A percentile compares a stretch with the other conserved stretches of the same genome.
Evolutionary conservation across 225 moss, liverwort and hornwort genomes (phyloP).

Genomic region (Polytrichum commune): DNA sequence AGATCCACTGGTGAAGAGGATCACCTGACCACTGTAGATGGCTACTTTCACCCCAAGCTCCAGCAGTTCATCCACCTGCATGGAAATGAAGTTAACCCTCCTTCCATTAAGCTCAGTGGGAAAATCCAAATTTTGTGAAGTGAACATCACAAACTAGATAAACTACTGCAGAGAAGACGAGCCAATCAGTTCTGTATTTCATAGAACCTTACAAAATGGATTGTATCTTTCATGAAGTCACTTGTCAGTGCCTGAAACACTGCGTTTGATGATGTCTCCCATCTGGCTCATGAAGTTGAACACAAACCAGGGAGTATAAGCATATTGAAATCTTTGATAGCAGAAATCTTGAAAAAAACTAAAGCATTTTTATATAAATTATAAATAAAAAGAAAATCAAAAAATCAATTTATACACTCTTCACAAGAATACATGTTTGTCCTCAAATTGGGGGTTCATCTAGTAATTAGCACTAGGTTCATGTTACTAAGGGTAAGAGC

Average conservation of each 20-base stretch:
- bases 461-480: too few relatives aligned
- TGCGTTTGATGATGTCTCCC: conserved; percentile 36
- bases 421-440: too few relatives aligned
- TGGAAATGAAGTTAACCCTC: neutral
- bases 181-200: neutral
- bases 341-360: too few relatives aligned
- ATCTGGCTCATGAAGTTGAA: conserved; percentile 24
- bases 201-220: conserved; percentile 51
- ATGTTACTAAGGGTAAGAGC: too few relatives aligned
- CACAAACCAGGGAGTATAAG: neutral
- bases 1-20: neutral
- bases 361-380: too few relatives aligned
- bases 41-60: conserved; percentile 59
- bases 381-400: too few relatives aligned
- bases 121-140: neutral
- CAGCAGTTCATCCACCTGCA: conserved; percentile 75
- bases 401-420: too few relatives aligned
- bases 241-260: conserved; percentile 52
- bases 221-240: conserved; percentile 84
- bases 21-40: conserved; percentile 79
- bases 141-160: too few relatives aligned
- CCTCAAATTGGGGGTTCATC: too few relatives aligned
- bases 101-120: neutral
- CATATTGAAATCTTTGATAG: too few relatives aligned
- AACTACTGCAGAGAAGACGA: too few relatives aligned